A percentile compares a stretch with the other conserved stretches of the same genome.
Evolutionary conservation across 2,329 filamentous ascomycete species (phyloP).

Genomic region (Tolypocladium capitatum): DNA sequence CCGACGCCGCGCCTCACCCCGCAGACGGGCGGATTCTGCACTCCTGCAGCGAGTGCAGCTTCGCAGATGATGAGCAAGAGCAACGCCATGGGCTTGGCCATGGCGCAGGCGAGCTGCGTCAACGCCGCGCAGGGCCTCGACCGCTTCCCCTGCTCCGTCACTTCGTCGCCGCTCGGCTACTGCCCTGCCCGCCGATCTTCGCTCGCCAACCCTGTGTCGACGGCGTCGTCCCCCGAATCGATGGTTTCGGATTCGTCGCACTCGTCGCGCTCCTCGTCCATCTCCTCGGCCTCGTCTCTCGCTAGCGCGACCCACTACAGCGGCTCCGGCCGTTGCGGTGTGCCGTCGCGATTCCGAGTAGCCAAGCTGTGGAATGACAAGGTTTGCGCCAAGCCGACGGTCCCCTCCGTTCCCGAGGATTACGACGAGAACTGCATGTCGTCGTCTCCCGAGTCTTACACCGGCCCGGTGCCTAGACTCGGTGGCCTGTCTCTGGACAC

Average conservation of each 20-base stretch:
- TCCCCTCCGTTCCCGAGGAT: slow-evolving; percentile 45
- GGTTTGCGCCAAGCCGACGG: slow-evolving; percentile 35
- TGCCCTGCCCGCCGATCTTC: slow-evolving; percentile 43
- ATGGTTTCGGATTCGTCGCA: slow-evolving; percentile 57
- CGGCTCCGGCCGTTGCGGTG: slow-evolving; percentile 34
- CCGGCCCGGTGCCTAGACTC: slow-evolving; percentile 37
- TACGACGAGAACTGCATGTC: slow-evolving; percentile 36
- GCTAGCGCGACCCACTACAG: slow-evolving; percentile 38
- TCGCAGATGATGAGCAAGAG: slow-evolving; percentile 34
- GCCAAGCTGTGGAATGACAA: slow-evolving; percentile 46
- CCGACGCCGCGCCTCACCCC: slow-evolving; percentile 47
- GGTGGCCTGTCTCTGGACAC: slow-evolving; percentile 35
- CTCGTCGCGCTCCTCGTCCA: slow-evolving; percentile 52
- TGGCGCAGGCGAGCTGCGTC: slow-evolving; percentile 38
- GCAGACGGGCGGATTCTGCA: slow-evolving; percentile 40
- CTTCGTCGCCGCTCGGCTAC: slow-evolving; percentile 38
- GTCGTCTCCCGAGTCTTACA: slow-evolving; percentile 45
- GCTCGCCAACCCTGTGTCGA: slow-evolving; percentile 49
- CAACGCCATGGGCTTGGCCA: slow-evolving; percentile 47
- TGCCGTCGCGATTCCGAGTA: slow-evolving; percentile 50
- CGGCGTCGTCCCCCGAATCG: slow-evolving; percentile 52
- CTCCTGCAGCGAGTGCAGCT: slow-evolving; percentile 44
- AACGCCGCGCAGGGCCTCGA: slow-evolving; percentile 37
- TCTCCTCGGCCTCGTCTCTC: slow-evolving; percentile 48
- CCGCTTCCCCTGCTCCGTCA: slow-evolving; percentile 33